Conservation (phyloP, 495 filamentous ascomycete genomes). For the Hyphodiscus hymeniophilus region DNA sequence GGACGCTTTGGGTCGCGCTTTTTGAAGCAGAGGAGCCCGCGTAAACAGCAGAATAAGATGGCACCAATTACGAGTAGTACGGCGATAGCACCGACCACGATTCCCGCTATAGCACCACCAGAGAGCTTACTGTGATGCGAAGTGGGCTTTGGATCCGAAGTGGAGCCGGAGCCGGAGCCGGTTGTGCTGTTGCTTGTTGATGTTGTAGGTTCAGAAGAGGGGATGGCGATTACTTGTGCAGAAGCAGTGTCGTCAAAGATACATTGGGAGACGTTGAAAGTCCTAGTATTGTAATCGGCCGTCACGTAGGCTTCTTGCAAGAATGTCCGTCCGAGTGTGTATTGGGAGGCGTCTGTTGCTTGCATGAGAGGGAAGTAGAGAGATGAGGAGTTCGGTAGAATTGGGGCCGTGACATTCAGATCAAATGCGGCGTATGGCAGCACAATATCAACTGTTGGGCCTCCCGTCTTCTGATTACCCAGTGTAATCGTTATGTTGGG, state of each 20-base stretch:
- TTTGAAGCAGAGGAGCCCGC: not conserved
- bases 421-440: conserved; percentile 49
- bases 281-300: conserved; percentile 37
- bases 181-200: conserved; percentile 1
- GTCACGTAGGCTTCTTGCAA: conserved; percentile 48
- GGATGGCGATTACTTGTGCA: conserved; percentile 11
- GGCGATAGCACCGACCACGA: conserved; percentile 25
- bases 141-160: not conserved
- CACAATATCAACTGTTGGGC: conserved; percentile 36
- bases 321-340: conserved; percentile 47
- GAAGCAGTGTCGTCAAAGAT: conserved; percentile 22
- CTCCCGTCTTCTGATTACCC: conserved; percentile 29
- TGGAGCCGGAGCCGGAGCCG: not conserved
- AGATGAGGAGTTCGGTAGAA: conserved; percentile 25
- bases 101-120: conserved; percentile 29
- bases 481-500: conserved; percentile 45
- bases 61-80: conserved; percentile 16
- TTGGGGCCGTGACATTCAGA: conserved; percentile 32
- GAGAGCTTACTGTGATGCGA: conserved; percentile 7
- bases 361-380: conserved; percentile 47
- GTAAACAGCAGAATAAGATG: conserved; percentile 17
- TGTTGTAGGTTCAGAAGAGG: conserved; percentile 5
- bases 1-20: not conserved
- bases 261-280: conserved; percentile 38
- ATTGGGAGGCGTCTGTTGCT: conserved; percentile 41